Evolutionary conservation across 306 rosid species (phyloP), one percentile per base, ranked within the genome.

Genomic region (Vicia villosa): DNA sequence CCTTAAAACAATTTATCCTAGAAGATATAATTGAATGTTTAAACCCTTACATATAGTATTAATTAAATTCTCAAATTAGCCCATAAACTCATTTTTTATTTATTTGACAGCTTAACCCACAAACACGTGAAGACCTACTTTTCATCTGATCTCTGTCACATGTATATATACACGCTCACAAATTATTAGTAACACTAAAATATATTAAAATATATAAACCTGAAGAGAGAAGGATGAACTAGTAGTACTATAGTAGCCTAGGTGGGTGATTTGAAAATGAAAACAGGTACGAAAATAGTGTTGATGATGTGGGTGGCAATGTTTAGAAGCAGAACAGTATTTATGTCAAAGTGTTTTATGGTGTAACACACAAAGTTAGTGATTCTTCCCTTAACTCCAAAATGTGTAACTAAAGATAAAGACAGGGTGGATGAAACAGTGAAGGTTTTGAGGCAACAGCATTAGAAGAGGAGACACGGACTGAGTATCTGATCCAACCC

Each of bases 401-500:
- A 58, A 41, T 41, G 73, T 30, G 32, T 26, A 38, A 28, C 38
- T 46, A 2, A 54, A 54, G 11, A 54, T 12, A 54, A 54, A 56
- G 62, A 56, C 40, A 70, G 11, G 47, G 66, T 36, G 66, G 66
- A 60, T 37, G 20, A 20, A 63, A 63, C 68, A 38, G 68, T 62
- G 50, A 19, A 47, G 19, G 3, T n/a, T 45, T 45, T 50, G 56
- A 36, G 26, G 14, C 9, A 21, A 60, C 6, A 38, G 51, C 28
- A 20, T 41, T n/a, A 12, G 49, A 66, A 66, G 77, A 34, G 69
- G 79, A 68, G 80, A 66, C 82, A 69, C 8, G 74, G 54, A 77
- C 80, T 54, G 50, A 61, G 63, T 43, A 17, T 66, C 49, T 77
- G 83, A 46, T 55, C 74, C 36, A 77, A 75, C 82, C 90, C 92